Evolutionary conservation across 805 yeast genomes (phyloP), one percentile per base, ranked within the genome.

Genomic region (Barnettozyma salicaria): DNA sequence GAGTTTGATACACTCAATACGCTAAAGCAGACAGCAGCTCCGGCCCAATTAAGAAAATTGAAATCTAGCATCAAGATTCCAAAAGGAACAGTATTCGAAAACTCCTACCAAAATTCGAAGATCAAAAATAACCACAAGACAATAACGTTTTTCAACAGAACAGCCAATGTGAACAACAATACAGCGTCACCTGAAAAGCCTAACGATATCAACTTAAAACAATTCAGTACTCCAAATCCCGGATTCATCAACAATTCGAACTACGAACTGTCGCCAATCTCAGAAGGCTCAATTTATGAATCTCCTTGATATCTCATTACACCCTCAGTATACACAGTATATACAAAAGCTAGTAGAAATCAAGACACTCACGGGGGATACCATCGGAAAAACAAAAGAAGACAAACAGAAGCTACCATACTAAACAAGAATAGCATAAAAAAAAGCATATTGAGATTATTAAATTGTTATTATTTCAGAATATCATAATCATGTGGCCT

Each of bases 121-220:
- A 43, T 64, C 13, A 60, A 64, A 37, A 49, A 58, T 2, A 57
- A 54, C 27, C 59, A 62, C 29, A 65, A 61, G 41, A 64, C 68
- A 0, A 67, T 65, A 0, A 65, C 70, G 0, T 50, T 65, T 22
- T 65, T 64, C 43, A 49, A 58, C 27, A 43, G 44, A 17, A 30
- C 51, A 10, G 32, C 20, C 3, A 14, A 8, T 9, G 17, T 14
- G 5, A 17, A n/a, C 6, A 3, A n/a, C 11, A 27, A 19, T 4
- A 16, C 10, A 7, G 18, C 22, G 8, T 34, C 31, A 4, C 37
- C 41, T 10, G 34, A 36, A 19, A 30, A 36, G 8, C 42, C 41
- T 28, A 20, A 35, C 6, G 50, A 49, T 27, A n/a, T 22, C 34
- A 10, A 52, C 58, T 1, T 52, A 56, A 8, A 50, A 45, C 27